Base-by-base conservation (phyloP, 1,284 basidiomycete genomes). In the Rhodotorula glutinis region DNA sequence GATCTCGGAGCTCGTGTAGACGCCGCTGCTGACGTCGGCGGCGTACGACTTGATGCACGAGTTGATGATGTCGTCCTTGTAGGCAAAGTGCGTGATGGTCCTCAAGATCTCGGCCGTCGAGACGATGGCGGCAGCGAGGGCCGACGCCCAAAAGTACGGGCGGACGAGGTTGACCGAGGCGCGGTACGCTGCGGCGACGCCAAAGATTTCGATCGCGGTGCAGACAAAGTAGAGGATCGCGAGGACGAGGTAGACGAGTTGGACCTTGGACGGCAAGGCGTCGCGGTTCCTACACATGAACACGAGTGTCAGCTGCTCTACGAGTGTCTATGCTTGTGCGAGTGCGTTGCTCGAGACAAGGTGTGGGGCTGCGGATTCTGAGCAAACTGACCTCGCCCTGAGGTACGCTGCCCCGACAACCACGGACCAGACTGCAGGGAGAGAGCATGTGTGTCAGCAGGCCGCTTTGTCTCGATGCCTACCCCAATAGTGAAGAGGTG, bases 191-290 rank as follows among this genome's bases (percentile, higher is more conserved):
- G 71, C 68, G 11, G 46, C n/a, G 40, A 71, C 19, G 23, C 66
- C 71, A 30, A 68, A 69, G 8, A 52, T 44, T 25, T 73, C 71
- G 47, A 66, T 53, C 40, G 53, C 70, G 25, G 60, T 41, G 47
- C 53, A 57, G 56, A 63, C 23, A 27, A 71, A 67, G 46, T 68
- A 73, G 43, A 73, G 66, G 27, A 68, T 49, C n/a, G 59, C 63
- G 46, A 73, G 44, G 29, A 57, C 60, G 54, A 73, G 49, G 60
- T 71, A 69, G 43, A 71, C 33, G 10, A 49, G 52, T 11, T 58
- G 17, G 49, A 72, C 17, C 23, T 40, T 58, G 47, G 57, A 8
- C 25, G 60, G 25, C 30, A 60, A 38, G 23, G 57, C 43, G 25
- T 60, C 64, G 40, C 62, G 57, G 49, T 62, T 44, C 3, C 57